Evolutionary conservation across 352 stramenopile species (phyloP).

Genomic region (Globisporangium spiculum): DNA sequence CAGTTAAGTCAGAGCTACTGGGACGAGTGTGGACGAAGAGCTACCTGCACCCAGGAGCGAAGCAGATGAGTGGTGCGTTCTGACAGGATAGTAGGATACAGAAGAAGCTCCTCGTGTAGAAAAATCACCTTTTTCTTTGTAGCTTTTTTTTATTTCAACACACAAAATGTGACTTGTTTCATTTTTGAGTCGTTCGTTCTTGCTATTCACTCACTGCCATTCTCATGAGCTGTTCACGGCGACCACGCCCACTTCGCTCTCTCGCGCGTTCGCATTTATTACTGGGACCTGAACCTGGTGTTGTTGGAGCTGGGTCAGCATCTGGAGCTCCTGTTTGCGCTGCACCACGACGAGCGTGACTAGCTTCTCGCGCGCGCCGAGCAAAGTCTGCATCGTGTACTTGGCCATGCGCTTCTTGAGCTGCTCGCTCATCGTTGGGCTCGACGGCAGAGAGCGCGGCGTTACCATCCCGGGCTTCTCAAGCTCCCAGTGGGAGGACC

Average conservation of each 20-base stretch:
- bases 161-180: constrained; percentile 17
- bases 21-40: constrained; percentile 1
- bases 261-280: neutral
- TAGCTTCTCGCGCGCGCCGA: constrained; percentile 62
- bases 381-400: constrained; percentile 70
- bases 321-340: constrained; percentile 25
- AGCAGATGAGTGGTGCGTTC: constrained; percentile 1
- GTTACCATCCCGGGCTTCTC: constrained; percentile 81
- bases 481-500: constrained; percentile 70
- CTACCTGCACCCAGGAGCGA: neutral
- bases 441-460: constrained; percentile 67
- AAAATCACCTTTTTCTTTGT: constrained; percentile 9
- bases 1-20: neutral
- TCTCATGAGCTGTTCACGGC: constrained; percentile 16
- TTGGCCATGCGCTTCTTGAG: constrained; percentile 73
- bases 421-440: constrained; percentile 64
- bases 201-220: neutral
- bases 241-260: constrained; percentile 4
- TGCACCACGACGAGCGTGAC: constrained; percentile 42
- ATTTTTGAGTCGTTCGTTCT: constrained; percentile 10
- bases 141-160: constrained; percentile 18
- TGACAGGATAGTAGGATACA: constrained; percentile 19
- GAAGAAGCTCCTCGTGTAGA: constrained; percentile 10
- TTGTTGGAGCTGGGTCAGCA: constrained; percentile 8
- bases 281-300: constrained; percentile 1